Conservation (phyloP, 257 asterid genomes). For the Solanum bulbocastanum region DNA sequence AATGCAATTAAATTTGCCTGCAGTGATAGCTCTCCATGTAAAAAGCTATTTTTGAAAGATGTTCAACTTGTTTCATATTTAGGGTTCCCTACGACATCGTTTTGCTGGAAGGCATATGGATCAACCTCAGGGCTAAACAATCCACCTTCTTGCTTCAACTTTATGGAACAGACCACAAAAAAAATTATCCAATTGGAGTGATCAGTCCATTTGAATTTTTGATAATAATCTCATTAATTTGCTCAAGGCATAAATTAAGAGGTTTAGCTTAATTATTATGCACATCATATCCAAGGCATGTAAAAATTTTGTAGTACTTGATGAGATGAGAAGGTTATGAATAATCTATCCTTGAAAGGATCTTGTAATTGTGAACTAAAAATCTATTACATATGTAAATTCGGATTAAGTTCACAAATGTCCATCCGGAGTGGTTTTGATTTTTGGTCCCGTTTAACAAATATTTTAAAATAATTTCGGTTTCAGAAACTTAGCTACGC, state of each 20-base stretch:
- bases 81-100: conserved; percentile 30
- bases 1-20: conserved; percentile 52
- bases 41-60: conserved; percentile 36
- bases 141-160: conserved; percentile 47
- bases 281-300: neutral
- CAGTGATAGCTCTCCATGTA: conserved; percentile 68
- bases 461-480: too few species aligned
- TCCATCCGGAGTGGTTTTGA: neutral
- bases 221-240: neutral
- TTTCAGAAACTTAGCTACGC: neutral
- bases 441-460: neutral
- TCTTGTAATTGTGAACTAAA: neutral
- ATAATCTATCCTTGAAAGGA: neutral
- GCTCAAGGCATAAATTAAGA: neutral
- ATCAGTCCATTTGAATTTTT: neutral
- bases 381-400: neutral
- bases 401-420: neutral
- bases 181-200: neutral
- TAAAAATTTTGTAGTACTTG: neutral
- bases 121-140: conserved; percentile 31
- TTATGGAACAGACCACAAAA: conserved; percentile 14
- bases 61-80: conserved; percentile 26
- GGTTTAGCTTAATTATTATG: neutral
- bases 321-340: neutral
- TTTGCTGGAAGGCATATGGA: conserved; percentile 83